Conservation (phyloP, 1,284 basidiomycete genomes). For the Trametes pubescens region DNA sequence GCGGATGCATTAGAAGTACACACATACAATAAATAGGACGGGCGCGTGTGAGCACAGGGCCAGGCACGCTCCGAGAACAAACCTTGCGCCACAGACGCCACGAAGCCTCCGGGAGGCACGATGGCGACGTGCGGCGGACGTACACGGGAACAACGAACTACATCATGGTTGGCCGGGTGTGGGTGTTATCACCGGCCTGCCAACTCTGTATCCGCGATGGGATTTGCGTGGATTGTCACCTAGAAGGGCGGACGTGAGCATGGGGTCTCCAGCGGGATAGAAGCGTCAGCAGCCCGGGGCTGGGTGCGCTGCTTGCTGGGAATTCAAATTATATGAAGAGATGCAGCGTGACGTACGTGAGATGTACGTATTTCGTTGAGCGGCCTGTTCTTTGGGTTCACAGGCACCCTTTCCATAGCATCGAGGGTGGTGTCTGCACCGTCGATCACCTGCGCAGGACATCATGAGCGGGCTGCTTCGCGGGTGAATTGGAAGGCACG, state of each 20-base stretch:
- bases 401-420: slow-evolving; percentile 89
- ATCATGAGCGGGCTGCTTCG: neutral
- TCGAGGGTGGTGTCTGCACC: slow-evolving; percentile 91
- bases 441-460: slow-evolving; percentile 76
- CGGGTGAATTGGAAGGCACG: neutral
- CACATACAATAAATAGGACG: slow-evolving; percentile 7
- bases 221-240: slow-evolving; percentile 96
- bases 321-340: neutral
- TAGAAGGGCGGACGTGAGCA: slow-evolving; percentile 43
- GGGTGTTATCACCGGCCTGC: slow-evolving; percentile 32
- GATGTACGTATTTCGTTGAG: slow-evolving; percentile 84
- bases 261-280: neutral
- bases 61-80: slow-evolving; percentile 9
- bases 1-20: slow-evolving; percentile 5
- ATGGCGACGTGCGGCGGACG: slow-evolving; percentile 1
- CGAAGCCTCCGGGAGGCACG: slow-evolving; percentile 2
- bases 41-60: slow-evolving; percentile 5
- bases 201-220: slow-evolving; percentile 80
- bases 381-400: slow-evolving; percentile 91
- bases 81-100: slow-evolving; percentile 13
- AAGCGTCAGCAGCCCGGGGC: neutral
- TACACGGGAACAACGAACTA: too few species aligned
- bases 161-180: neutral
- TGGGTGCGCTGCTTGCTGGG: neutral
- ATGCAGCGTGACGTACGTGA: slow-evolving; percentile 60